phyloP scores from a whole-genome alignment of 177 flowering plant genomes.

The Vitis hybrid region DNA sequence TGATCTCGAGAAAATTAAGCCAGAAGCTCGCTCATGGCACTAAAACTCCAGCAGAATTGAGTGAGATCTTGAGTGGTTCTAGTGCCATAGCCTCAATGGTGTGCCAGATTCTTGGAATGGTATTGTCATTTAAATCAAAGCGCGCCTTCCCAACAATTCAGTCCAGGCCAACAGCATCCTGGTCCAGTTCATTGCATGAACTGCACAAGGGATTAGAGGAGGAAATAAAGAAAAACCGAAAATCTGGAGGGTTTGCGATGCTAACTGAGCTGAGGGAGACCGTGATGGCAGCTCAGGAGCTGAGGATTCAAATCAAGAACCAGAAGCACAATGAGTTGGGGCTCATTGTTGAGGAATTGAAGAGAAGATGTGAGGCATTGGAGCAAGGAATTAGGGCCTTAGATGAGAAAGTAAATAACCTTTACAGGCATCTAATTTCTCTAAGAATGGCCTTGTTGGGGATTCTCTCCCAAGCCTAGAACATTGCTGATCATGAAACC shows the following conservation, averaged over 20 bases:
- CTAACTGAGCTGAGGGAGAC: slow-evolving; percentile 25
- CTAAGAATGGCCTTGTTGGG: slow-evolving; percentile 36
- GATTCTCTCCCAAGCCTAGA: slow-evolving; percentile 17
- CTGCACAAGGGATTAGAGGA: slow-evolving; percentile 21
- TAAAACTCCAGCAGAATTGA: slow-evolving; percentile 3
- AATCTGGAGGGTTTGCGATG: slow-evolving; percentile 8
- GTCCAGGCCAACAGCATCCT: slow-evolving; percentile 4
- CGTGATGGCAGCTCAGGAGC: slow-evolving; percentile 7
- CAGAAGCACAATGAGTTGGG: neutral
- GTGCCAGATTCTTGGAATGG: slow-evolving; percentile 21
- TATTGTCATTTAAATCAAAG: slow-evolving; percentile 37
- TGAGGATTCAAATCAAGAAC: slow-evolving; percentile 17
- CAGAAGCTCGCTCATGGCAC: slow-evolving; percentile 7
- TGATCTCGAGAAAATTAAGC: slow-evolving; percentile 18
- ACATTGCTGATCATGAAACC: neutral
- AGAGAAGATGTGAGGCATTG: slow-evolving; percentile 22
- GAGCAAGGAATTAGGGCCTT: slow-evolving; percentile 27
- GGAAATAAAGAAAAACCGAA: slow-evolving; percentile 17
- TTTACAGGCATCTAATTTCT: slow-evolving; percentile 34
- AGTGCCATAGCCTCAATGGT: slow-evolving; percentile 25
- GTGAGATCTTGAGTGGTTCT: slow-evolving; percentile 29
- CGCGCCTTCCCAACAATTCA: slow-evolving; percentile 17
- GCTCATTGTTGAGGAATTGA: slow-evolving; percentile 19
- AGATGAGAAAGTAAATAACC: slow-evolving; percentile 27
- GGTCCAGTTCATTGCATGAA: slow-evolving; percentile 24